Conservation (phyloP, 306 rosid genomes). For the apple (Malus domestica) region DNA sequence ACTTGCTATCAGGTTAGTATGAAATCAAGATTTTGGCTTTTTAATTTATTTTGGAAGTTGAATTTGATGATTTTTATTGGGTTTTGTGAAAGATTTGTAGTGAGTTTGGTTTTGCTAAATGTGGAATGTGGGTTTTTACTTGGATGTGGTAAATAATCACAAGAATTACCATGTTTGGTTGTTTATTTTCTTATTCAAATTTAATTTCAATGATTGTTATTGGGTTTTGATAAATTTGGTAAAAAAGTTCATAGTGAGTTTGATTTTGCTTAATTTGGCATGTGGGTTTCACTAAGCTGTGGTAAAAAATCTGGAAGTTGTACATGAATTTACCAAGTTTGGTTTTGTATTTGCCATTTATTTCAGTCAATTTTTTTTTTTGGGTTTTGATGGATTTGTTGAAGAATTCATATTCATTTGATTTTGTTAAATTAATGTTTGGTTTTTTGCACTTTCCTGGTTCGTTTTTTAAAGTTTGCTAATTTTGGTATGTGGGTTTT, state of each 20-base stretch:
- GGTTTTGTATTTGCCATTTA: no score
- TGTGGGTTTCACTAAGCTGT: no score
- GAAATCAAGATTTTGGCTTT: background rate
- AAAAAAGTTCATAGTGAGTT: no score
- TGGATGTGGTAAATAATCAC: no score
- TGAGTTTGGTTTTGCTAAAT: background rate
- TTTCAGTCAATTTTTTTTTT: background rate
- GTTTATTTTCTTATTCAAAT: no score
- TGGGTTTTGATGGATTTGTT: background rate
- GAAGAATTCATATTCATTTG: background rate
- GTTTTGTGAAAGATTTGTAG: background rate
- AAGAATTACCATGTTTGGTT: no score
- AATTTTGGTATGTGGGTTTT: constrained; percentile 3
- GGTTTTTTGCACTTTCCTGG: background rate
- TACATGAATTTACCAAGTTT: no score
- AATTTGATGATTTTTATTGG: background rate
- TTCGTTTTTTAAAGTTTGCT: background rate
- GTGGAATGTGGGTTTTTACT: background rate
- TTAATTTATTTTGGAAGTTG: background rate
- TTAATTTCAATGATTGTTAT: no score
- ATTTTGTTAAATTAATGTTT: no score
- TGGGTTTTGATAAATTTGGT: no score
- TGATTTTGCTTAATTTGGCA: no score
- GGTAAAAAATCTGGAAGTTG: no score
- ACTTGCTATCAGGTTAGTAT: constrained; percentile 75